phyloP scores from a whole-genome alignment of 1,139 yeast species.

The Ogataea hybrid region DNA sequence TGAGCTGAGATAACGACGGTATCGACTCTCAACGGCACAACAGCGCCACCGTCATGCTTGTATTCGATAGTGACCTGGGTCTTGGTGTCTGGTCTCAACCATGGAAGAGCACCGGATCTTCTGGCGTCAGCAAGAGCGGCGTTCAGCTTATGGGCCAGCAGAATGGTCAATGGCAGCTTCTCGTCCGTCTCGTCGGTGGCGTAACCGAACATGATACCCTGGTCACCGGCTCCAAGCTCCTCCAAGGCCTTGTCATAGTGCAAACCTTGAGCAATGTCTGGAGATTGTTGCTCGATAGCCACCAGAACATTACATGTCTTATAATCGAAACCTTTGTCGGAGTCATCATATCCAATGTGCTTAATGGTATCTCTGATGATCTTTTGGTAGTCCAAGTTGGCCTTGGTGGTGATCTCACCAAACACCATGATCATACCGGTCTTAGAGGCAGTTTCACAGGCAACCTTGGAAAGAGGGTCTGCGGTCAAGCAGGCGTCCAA shows the following conservation, averaged over 20 bases:
- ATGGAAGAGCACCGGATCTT: constrained; percentile 88
- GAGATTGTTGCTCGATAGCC: constrained; percentile 99
- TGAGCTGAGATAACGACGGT: constrained; percentile 97
- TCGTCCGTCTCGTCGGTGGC: constrained; percentile 99
- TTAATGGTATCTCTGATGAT: constrained; percentile 97
- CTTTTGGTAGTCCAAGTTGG: constrained; percentile 93
- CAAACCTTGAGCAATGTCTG: constrained; percentile 99
- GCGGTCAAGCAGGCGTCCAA: constrained; percentile 95
- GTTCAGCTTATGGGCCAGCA: constrained; percentile 94
- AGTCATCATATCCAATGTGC: constrained; percentile 96
- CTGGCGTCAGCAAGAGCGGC: constrained; percentile 97
- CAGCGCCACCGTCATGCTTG: constrained; percentile 91
- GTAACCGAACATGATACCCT: constrained; percentile 99
- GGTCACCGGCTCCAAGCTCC: constrained; percentile 99
- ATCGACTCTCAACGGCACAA: constrained; percentile 93
- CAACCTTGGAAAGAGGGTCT: constrained; percentile 98
- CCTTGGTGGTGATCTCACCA: constrained; percentile 98
- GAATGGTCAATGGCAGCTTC: constrained; percentile 90
- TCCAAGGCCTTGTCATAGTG: constrained; percentile 96
- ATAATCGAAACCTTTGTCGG: constrained; percentile 97
- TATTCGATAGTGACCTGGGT: constrained; percentile 99
- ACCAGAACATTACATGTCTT: constrained; percentile 98
- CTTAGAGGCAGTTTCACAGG: constrained; percentile 98
- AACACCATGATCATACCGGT: constrained; percentile 99
- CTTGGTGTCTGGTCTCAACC: constrained; percentile 99